Conservation (phyloP, 768 basidiomycete genomes). For the Rhodotorula paludigena region DNA sequence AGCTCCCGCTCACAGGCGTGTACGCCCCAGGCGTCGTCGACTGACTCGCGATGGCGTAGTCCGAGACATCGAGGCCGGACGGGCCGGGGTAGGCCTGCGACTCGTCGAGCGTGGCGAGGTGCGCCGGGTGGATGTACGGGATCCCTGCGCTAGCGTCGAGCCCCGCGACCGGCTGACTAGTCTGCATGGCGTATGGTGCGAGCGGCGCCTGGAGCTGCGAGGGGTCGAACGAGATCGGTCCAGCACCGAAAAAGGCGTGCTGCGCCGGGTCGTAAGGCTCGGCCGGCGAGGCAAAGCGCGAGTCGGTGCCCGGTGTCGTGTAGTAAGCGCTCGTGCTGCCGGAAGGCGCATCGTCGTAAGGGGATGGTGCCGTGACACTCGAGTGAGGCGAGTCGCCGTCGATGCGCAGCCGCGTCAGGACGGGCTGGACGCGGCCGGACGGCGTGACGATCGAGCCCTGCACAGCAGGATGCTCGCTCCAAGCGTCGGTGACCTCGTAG, state of each 20-base stretch:
- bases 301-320: neutral
- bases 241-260: neutral
- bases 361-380: neutral
- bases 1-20: neutral
- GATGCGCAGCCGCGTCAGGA: conserved; percentile 15
- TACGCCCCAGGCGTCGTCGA: neutral
- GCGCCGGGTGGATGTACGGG: conserved; percentile 21
- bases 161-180: too few species aligned
- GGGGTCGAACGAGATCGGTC: conserved; percentile 12
- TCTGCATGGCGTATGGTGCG: too few species aligned
- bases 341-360: neutral
- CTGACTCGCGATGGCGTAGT: neutral
- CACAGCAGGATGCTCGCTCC: neutral
- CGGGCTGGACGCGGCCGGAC: neutral
- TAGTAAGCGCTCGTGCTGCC: neutral
- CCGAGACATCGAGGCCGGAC: neutral
- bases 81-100: conserved; percentile 12
- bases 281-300: conserved; percentile 17
- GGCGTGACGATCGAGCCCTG: neutral
- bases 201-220: neutral
- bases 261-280: conserved; percentile 14
- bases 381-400: neutral
- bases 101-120: conserved; percentile 28
- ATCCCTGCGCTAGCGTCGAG: neutral
- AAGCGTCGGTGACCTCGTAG: neutral